Conservation (phyloP, 169 alveolate genomes). For the Plasmodium yoelii region DNA sequence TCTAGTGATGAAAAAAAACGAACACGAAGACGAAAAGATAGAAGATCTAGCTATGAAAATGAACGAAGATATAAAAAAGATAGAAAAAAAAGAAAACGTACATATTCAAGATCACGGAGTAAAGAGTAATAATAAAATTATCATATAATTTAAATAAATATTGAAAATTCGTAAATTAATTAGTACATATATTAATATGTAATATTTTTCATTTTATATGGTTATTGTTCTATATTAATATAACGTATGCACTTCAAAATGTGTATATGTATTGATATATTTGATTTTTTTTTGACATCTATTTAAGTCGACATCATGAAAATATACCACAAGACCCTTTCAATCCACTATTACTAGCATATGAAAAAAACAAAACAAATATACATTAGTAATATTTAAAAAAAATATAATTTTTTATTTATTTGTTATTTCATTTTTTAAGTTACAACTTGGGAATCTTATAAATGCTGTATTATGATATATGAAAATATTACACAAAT, state of each 20-base stretch:
- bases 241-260: neutral
- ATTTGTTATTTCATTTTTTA: too few relatives aligned
- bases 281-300: too few relatives aligned
- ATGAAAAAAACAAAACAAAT: conserved; percentile 34
- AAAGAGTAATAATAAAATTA: conserved; percentile 15
- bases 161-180: too few relatives aligned
- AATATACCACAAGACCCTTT: conserved; percentile 74
- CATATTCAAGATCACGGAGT: conserved; percentile 14
- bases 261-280: neutral
- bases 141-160: too few relatives aligned
- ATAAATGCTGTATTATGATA: too few relatives aligned
- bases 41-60: conserved; percentile 25
- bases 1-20: neutral
- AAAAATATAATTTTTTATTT: neutral
- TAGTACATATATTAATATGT: too few relatives aligned
- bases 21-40: neutral
- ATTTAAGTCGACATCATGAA: conserved; percentile 19
- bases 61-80: conserved; percentile 29
- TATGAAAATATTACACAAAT: neutral
- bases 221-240: too few relatives aligned
- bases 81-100: conserved; percentile 14
- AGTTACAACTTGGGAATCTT: too few relatives aligned
- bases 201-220: too few relatives aligned
- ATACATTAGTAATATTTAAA: conserved; percentile 14
- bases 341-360: conserved; percentile 68